Base-by-base conservation (phyloP, 768 basidiomycete genomes). In the Crucibulum laeve region DNA sequence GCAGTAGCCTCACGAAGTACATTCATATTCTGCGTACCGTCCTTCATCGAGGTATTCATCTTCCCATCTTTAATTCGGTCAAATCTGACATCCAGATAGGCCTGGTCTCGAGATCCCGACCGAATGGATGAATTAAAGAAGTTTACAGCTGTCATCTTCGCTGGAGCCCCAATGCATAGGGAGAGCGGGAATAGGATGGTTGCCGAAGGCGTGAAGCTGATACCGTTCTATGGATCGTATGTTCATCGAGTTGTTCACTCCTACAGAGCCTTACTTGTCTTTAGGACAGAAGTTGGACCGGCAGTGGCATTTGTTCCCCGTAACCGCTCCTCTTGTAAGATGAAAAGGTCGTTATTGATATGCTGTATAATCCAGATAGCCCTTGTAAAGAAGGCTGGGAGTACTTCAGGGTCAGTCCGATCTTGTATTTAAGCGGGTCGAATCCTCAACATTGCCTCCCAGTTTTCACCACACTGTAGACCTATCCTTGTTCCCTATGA, bases 11-110 rank as follows among this genome's bases (percentile, higher is more conserved):
- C 59, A 10, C 44, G 38, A 11, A 50, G 50, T 25, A 51, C 38
- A 5, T 37, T 58, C 3, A 40, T 57, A 32, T 55, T 57, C 35
- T 56, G 55, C 30, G 56, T 58, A n/a, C 58, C 59, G 4, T 36
- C 53, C 5, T 51, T 51, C 38, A 15, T 53, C 5, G 56, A 57
- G 47, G 46, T 53, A 42, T 5, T 14, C 30, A 17, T 42, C 11
- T 18, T 26, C 30, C 6, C 19, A 24, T 24, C 32, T 38, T 33
- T 35, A 41, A n/a, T 19, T 26, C 8, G 25, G 21, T 19, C 17
- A 10, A 23, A 25, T 15, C 5, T 36, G 15, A 45, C 33, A 15
- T 37, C 15, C 17, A 6, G 21, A 6, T 38, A 51, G 49, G 38
- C 28, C 17, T 51, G 49, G 49, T 43, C 49, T 4, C 46, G 42